phyloP scores from a whole-genome alignment of 2,329 filamentous ascomycete genomes.

The Botryosphaeria agaves region DNA sequence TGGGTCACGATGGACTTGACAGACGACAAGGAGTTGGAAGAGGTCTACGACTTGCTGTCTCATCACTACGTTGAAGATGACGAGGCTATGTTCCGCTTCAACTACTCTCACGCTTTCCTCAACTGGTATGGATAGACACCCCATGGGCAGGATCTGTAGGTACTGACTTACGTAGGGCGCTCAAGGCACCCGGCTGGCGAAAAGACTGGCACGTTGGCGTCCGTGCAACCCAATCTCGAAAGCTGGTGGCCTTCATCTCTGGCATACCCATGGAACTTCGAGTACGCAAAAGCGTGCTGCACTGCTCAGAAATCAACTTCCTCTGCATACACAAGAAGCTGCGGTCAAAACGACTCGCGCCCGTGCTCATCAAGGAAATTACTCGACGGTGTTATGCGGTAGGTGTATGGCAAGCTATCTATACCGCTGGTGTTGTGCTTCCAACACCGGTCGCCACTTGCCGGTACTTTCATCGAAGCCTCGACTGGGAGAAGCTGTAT shows the following conservation, averaged over 20 bases:
- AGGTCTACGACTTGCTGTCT: constrained; percentile 80
- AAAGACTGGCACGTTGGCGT: constrained; percentile 93
- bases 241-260: constrained; percentile 89
- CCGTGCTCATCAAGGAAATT: constrained; percentile 94
- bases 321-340: constrained; percentile 97
- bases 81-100: constrained; percentile 94
- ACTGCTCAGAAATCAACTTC: constrained; percentile 91
- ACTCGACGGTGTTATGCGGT: constrained; percentile 79
- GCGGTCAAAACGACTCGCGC: constrained; percentile 76
- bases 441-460: constrained; percentile 86
- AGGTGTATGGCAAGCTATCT: constrained; percentile 86
- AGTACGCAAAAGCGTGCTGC: constrained; percentile 57
- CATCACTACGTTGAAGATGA: constrained; percentile 96
- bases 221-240: constrained; percentile 63
- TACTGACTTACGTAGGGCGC: constrained; percentile 65
- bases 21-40: constrained; percentile 57
- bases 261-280: constrained; percentile 74
- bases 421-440: constrained; percentile 81
- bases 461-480: constrained; percentile 82
- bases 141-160: no score
- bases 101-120: constrained; percentile 77
- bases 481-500: constrained; percentile 93
- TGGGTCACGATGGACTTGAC: constrained; percentile 85
- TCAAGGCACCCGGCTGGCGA: constrained; percentile 88
- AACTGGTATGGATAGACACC: constrained; percentile 57